phyloP scores from a whole-genome alignment of 139 green algal genomes.

The Chlamydomonas sp. region DNA sequence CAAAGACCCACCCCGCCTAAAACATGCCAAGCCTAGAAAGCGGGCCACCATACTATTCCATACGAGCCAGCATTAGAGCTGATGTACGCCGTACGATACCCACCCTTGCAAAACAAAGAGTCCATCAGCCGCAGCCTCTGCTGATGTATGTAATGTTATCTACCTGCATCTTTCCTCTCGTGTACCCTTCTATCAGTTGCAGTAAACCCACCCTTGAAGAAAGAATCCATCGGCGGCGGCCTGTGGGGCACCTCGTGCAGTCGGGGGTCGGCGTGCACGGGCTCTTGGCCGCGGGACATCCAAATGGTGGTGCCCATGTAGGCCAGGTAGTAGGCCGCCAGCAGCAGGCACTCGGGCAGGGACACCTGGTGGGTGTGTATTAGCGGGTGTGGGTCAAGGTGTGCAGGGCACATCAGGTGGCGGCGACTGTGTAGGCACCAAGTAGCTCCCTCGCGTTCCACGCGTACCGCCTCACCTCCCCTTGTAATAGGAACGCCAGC shows the following conservation, averaged over 20 bases:
- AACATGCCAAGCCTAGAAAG: too few species aligned
- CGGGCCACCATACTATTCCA: too few species aligned
- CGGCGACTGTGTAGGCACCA: too few species aligned
- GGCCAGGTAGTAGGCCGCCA: constrained; percentile 39
- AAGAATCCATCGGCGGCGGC: constrained; percentile 5
- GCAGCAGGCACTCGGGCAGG: constrained; percentile 29
- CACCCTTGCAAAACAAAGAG: neutral
- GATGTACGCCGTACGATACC: neutral
- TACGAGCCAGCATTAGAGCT: too few species aligned
- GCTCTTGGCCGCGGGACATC: constrained; percentile 44
- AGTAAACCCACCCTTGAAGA: neutral
- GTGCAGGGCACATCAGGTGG: neutral
- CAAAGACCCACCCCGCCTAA: too few species aligned
- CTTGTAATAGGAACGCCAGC: too few species aligned
- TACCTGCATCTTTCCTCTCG: constrained; percentile 5
- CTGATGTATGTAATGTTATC: neutral
- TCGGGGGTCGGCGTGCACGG: constrained; percentile 46
- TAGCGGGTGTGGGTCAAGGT: neutral
- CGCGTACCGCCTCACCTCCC: too few species aligned
- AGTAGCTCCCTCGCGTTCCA: too few species aligned
- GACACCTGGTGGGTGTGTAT: constrained; percentile 29
- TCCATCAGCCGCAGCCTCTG: too few species aligned
- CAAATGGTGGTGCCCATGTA: constrained; percentile 55
- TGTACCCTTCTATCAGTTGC: neutral
- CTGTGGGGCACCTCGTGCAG: constrained; percentile 57